Percentiles rank a stretch among this genome's conserved stretches.
Evolutionary conservation across 768 basidiomycete genomes (phyloP).

Genomic region (Rhodotorula diobovata): DNA sequence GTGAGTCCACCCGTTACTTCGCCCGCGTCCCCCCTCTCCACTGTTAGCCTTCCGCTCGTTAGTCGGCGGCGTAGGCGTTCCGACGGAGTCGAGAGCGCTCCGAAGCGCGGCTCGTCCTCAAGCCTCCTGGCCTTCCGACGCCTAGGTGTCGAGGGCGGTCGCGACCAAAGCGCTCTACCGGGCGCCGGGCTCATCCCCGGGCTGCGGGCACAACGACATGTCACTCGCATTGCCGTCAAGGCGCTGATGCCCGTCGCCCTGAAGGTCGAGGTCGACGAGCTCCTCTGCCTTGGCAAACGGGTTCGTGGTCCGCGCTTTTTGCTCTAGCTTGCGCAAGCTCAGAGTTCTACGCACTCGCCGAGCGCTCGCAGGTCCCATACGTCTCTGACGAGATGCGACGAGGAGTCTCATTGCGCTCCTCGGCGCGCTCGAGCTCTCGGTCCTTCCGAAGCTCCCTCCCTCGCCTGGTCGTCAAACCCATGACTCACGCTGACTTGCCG

Average conservation of each 20-base stretch:
- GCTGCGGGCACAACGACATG: not conserved
- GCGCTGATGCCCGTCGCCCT: not conserved
- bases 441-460: not conserved
- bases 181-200: not conserved
- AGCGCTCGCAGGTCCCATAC: not conserved
- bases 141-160: not conserved
- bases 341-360: too few species aligned
- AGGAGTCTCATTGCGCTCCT: not conserved
- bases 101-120: too few species aligned
- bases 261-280: not conserved
- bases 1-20: not conserved
- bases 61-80: too few species aligned
- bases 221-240: not conserved
- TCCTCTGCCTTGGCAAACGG: not conserved
- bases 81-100: too few species aligned
- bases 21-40: too few species aligned
- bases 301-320: not conserved
- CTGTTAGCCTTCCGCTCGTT: too few species aligned
- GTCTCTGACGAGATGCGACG: constrained; percentile 7
- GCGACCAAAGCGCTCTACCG: constrained; percentile 6
- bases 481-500: too few species aligned
- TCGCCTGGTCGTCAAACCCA: too few species aligned
- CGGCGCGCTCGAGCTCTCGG: not conserved
- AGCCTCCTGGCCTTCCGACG: not conserved
- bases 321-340: too few species aligned